Base-by-base conservation (phyloP, 768 basidiomycete species). In the Lactarius pseudohatsudake region DNA sequence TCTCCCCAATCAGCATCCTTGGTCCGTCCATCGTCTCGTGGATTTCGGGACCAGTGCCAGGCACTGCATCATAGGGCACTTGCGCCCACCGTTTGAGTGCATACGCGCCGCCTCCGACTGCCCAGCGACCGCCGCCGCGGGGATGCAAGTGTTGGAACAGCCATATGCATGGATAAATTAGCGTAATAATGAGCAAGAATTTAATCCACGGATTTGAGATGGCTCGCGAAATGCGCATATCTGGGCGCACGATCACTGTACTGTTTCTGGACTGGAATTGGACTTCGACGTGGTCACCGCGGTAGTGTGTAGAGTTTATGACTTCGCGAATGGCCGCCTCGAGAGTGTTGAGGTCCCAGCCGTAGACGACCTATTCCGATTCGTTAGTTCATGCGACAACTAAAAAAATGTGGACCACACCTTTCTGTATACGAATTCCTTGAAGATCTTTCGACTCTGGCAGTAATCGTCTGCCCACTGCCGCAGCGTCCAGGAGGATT, bases 401-500 rank as follows among this genome's bases (percentile, higher is more conserved):
- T 54, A 26, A 15, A 20, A 30, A 16, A 40, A 16, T 20, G 38
- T 38, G 20, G 61, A 53, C 65, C 74, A 18, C 65, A 88, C 88
- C 79, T 91, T 91, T 30, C 81, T 78, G 67, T 92, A 90, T 8
- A 83, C 80, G 73, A 94, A 92, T 76, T 93, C 91, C 74, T 93
- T 94, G 67, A 94, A 78, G 18, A 81, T 75, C 71, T 88, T 92
- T 9, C 75, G 79, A 71, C 88, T 89, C 30, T 82, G 80, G 65
- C 91, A 92, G 72, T 92, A 94, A 64, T 89, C 86, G 70, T 93
- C 90, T 10, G 91, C 91, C 92, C 92, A 94, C 65, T 88, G 68
- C 11, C 70, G 70, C 41, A 69, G 30, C 4, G 70, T 69, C 62
- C 43, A 76, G 69, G 66, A 70, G 4, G 71, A 73, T 38, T 70